Evolutionary conservation across 179 eudicot genomes (phyloP).

Genomic region (Gypsophila paniculata): DNA sequence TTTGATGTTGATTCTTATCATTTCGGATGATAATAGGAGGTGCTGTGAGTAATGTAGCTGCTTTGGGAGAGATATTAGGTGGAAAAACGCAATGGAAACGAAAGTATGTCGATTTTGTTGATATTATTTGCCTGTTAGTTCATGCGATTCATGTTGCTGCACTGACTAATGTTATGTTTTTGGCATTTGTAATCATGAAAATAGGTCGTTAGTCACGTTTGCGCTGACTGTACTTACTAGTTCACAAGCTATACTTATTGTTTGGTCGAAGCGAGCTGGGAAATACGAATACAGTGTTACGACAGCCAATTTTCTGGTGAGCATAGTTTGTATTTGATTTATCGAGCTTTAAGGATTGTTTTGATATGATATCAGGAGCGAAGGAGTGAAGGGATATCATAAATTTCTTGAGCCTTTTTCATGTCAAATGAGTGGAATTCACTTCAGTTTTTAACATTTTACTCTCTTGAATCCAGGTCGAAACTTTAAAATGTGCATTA

Average conservation of each 20-base stretch:
- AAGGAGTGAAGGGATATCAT: no score
- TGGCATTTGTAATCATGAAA: conserved; percentile 9
- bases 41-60: conserved; percentile 11
- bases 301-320: conserved; percentile 95
- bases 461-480: conserved; percentile 56
- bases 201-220: conserved; percentile 78
- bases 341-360: not conserved
- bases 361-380: not conserved
- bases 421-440: not conserved
- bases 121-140: conserved; percentile 3
- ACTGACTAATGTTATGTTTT: not conserved
- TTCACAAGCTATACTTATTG: conserved; percentile 94
- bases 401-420: not conserved
- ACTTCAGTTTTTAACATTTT: not conserved
- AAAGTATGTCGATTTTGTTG: conserved; percentile 49
- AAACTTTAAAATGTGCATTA: conserved; percentile 84
- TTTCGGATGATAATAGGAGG: not conserved
- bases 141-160: not conserved
- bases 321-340: conserved; percentile 5
- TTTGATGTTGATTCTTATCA: not conserved
- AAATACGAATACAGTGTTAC: conserved; percentile 96
- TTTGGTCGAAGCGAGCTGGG: conserved; percentile 99
- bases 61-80: conserved; percentile 33
- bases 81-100: conserved; percentile 77
- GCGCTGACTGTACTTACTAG: conserved; percentile 91